Conservation (phyloP, 352 stramenopile species). For the Pythium guiyangense region DNA sequence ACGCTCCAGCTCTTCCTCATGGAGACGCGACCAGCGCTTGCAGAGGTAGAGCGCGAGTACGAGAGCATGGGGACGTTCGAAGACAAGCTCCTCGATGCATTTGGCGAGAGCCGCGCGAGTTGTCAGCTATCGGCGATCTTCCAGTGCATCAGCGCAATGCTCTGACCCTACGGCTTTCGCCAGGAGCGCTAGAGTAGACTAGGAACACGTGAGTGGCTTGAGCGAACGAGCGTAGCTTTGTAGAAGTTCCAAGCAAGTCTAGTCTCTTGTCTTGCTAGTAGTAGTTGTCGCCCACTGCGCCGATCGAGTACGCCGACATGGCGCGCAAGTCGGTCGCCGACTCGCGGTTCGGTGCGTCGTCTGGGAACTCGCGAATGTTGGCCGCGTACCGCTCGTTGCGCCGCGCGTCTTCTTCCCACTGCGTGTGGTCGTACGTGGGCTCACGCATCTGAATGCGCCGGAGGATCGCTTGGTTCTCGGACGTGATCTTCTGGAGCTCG, state of each 20-base stretch:
- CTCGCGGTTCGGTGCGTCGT: slow-evolving; percentile 28
- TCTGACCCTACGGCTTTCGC: neutral
- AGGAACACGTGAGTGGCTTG: neutral
- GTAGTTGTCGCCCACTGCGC: slow-evolving; percentile 36
- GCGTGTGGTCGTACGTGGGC: slow-evolving; percentile 86
- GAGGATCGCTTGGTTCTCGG: slow-evolving; percentile 85
- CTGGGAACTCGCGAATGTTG: slow-evolving; percentile 87
- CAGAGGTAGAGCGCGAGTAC: slow-evolving; percentile 55
- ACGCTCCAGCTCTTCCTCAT: slow-evolving; percentile 47
- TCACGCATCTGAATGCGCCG: slow-evolving; percentile 87
- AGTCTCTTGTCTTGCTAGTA: slow-evolving; percentile 10
- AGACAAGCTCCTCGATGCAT: slow-evolving; percentile 56
- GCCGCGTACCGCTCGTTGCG: slow-evolving; percentile 79
- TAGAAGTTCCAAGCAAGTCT: neutral
- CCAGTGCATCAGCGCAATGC: slow-evolving; percentile 26
- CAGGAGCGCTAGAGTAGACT: neutral
- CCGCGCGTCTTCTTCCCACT: slow-evolving; percentile 88
- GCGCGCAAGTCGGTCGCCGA: slow-evolving; percentile 39
- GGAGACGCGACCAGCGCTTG: slow-evolving; percentile 27
- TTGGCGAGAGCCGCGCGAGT: slow-evolving; percentile 63
- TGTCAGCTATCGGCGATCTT: slow-evolving; percentile 55
- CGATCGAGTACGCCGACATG: slow-evolving; percentile 58
- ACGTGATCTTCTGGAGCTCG: slow-evolving; percentile 84
- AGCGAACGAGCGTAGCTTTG: neutral
- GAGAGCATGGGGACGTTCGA: slow-evolving; percentile 56